These are phyloP conservation scores for Arctostaphylos glauca DNA, from an alignment of 148 eudicot genomes.

Conservation along the genomic window DNA sequence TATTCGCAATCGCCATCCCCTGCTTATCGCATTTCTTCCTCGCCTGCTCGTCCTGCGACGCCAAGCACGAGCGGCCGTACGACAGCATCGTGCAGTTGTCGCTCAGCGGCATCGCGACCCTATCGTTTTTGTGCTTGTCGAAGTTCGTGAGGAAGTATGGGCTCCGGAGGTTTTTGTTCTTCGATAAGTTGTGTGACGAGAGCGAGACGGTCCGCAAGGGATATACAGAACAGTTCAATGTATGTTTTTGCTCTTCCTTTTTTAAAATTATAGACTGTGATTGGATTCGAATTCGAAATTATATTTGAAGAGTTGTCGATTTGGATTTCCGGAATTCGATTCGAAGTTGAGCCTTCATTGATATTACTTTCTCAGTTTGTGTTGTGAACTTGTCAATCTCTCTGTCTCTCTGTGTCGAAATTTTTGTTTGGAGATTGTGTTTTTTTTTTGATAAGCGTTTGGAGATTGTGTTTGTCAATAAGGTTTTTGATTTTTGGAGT, in stretches of 20 bases:
- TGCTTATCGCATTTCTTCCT: constrained; percentile 65
- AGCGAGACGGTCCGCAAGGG: constrained; percentile 71
- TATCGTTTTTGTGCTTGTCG: constrained; percentile 66
- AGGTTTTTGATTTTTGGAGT: neutral
- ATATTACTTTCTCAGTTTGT: neutral
- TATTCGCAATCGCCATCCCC: constrained; percentile 58
- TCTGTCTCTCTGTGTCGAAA: neutral
- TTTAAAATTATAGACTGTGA: neutral
- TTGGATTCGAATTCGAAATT: neutral
- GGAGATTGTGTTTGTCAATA: neutral
- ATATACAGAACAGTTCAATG: constrained; percentile 75
- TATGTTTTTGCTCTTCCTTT: constrained; percentile 26
- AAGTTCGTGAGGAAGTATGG: constrained; percentile 59
- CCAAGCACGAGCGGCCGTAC: constrained; percentile 52
- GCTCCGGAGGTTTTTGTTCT: constrained; percentile 70
- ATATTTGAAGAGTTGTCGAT: no score
- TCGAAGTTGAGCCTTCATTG: neutral
- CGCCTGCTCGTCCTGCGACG: constrained; percentile 64
- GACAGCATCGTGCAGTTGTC: constrained; percentile 74
- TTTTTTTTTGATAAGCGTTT: no score
- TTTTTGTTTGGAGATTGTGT: no score
- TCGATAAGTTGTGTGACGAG: constrained; percentile 78
- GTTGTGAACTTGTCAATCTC: no score
- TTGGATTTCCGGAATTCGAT: neutral
- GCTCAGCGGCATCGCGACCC: constrained; percentile 51